Conservation (phyloP, 78 protist species). For the Cavenderia fasciculata region DNA sequence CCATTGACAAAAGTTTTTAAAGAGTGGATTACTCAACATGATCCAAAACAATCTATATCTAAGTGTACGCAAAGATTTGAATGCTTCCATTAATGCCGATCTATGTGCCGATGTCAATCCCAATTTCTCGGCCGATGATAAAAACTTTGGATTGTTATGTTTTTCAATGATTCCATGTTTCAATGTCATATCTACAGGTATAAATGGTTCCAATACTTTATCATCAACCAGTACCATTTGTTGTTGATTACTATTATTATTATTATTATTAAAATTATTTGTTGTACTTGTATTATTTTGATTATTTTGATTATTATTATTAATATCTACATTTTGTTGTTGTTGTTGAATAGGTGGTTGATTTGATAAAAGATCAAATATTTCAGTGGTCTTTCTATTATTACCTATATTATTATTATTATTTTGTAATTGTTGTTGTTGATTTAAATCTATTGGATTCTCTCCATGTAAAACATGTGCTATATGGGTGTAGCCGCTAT, state of each 20-base stretch:
- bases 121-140: constrained; percentile 56
- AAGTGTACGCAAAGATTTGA: constrained; percentile 55
- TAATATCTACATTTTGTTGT: not conserved
- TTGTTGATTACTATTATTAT: not conserved
- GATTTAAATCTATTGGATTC: no score
- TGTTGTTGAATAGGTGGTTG: not conserved
- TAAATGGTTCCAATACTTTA: constrained; percentile 46
- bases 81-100: constrained; percentile 55
- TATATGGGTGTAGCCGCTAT: constrained; percentile 57
- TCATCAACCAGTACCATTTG: constrained; percentile 7
- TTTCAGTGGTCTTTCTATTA: no score
- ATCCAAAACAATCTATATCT: constrained; percentile 72
- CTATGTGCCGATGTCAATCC: constrained; percentile 59
- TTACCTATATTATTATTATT: no score
- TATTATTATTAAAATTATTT: not conserved
- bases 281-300: not conserved
- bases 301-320: not conserved
- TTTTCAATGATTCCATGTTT: constrained; percentile 47
- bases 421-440: no score
- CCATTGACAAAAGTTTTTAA: constrained; percentile 62
- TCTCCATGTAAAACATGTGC: constrained; percentile 47
- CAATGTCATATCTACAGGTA: constrained; percentile 9
- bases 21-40: constrained; percentile 36
- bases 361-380: no score
- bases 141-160: constrained; percentile 59